Evolutionary conservation across 345 rosid genomes (phyloP).

Genomic region (Salix exigua): DNA sequence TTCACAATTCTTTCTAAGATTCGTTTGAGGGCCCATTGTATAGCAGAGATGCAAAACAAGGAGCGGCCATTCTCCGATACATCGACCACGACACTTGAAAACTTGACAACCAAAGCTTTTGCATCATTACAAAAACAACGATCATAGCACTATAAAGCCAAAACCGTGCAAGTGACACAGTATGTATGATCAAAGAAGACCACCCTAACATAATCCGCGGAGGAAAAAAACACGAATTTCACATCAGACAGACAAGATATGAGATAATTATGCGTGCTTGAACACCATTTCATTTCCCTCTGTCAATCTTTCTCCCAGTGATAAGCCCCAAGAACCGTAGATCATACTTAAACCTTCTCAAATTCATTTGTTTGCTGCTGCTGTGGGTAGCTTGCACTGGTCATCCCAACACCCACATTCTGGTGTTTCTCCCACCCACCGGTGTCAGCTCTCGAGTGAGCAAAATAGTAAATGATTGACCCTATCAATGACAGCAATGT

Average conservation of each 20-base stretch:
- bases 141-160: background rate
- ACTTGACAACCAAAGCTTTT: background rate
- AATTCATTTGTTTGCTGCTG: conserved; percentile 44
- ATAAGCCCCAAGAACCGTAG: conserved; percentile 7
- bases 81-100: background rate
- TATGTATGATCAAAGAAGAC: too few relatives aligned
- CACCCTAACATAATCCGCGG: background rate
- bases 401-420: conserved; percentile 69
- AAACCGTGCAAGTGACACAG: background rate
- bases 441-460: conserved; percentile 83
- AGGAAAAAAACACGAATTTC: background rate
- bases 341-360: conserved; percentile 38
- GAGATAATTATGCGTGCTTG: background rate
- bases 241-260: background rate
- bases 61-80: background rate
- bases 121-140: background rate
- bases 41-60: background rate
- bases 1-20: background rate
- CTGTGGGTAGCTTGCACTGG: conserved; percentile 39
- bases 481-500: conserved; percentile 62
- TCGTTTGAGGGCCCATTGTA: background rate
- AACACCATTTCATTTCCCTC: background rate
- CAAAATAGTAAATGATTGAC: conserved; percentile 71
- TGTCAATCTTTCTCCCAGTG: conserved; percentile 6
- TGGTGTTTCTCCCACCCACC: conserved; percentile 95